Conservation (phyloP, 1,284 basidiomycete genomes). For the Heterobasidion occidentale region DNA sequence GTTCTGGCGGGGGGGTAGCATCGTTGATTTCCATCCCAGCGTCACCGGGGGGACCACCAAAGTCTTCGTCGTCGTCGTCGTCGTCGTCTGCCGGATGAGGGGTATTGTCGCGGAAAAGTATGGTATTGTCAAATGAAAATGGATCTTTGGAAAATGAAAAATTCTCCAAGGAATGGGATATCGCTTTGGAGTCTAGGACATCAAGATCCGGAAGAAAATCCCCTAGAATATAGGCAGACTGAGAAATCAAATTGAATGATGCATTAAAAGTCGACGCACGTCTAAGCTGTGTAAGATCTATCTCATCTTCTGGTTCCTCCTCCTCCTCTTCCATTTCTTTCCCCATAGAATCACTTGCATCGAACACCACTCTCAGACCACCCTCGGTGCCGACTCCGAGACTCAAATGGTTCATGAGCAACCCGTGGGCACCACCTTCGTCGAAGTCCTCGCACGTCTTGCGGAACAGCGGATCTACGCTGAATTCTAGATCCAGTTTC, state of each 20-base stretch:
- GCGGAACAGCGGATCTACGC: conserved; percentile 93
- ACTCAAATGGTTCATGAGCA: conserved; percentile 88
- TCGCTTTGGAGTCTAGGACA: conserved; percentile 57
- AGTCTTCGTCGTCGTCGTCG: conserved; percentile 33
- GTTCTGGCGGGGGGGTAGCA: conserved; percentile 39
- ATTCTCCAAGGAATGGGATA: conserved; percentile 71
- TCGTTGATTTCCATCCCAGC: conserved; percentile 31
- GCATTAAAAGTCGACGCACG: conserved; percentile 34
- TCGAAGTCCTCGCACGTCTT: conserved; percentile 99
- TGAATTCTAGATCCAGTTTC: conserved; percentile 92
- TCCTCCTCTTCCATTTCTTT: conserved; percentile 72
- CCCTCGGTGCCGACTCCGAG: conserved; percentile 75
- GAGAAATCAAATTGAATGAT: conserved; percentile 13
- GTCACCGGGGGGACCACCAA: conserved; percentile 20
- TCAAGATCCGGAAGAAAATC: conserved; percentile 68
- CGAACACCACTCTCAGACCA: conserved; percentile 87
- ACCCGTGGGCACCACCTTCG: conserved; percentile 92
- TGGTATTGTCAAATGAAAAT: conserved; percentile 54
- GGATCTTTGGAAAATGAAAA: conserved; percentile 73
- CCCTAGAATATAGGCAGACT: conserved; percentile 21
- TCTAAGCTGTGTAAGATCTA: conserved; percentile 65
- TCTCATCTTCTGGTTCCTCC: conserved; percentile 55
- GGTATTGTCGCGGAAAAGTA: conserved; percentile 44
- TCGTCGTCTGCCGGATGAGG: conserved; percentile 25
- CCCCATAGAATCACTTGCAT: conserved; percentile 86